These are phyloP conservation scores for Penicillium rolfsii DNA, from an alignment of 2,329 filamentous ascomycete genomes.

Conservation along the genomic window DNA sequence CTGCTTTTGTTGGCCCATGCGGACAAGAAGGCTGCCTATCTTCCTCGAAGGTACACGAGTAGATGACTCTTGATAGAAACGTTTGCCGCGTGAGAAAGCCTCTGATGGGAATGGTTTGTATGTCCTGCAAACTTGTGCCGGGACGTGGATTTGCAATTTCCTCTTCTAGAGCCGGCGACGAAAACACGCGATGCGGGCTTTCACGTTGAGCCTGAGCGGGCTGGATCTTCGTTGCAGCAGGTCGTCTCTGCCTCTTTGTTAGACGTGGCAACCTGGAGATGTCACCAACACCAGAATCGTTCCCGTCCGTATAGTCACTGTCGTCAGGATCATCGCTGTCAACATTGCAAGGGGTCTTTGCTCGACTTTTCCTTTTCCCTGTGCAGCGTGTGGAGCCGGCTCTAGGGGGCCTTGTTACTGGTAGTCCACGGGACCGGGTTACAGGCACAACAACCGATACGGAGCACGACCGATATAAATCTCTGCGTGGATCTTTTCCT, in stretches of 20 bases:
- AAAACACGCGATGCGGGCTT: background rate
- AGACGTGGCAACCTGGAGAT: background rate
- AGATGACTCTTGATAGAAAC: slow-evolving; percentile 9
- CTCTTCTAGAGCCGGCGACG: background rate
- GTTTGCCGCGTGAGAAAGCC: slow-evolving; percentile 9
- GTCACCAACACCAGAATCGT: background rate
- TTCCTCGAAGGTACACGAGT: slow-evolving; percentile 9
- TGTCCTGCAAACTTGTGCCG: slow-evolving; percentile 2
- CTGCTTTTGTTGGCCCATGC: background rate
- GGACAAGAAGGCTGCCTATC: background rate
- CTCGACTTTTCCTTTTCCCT: too few species aligned
- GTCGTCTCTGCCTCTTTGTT: background rate
- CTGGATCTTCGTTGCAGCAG: background rate
- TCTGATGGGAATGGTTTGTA: slow-evolving; percentile 6
- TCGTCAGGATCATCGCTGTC: slow-evolving; percentile 1
- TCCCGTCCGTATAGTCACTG: background rate
- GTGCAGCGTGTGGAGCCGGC: too few species aligned
- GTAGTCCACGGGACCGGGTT: too few species aligned
- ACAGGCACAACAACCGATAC: too few species aligned
- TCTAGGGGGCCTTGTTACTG: too few species aligned
- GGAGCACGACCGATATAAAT: too few species aligned
- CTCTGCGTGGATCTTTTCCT: too few species aligned
- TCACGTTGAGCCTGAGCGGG: background rate
- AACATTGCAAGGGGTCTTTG: background rate
- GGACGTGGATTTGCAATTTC: background rate